Base-by-base conservation (phyloP, 2,329 filamentous ascomycete species). In the Aspergillus unguis region DNA sequence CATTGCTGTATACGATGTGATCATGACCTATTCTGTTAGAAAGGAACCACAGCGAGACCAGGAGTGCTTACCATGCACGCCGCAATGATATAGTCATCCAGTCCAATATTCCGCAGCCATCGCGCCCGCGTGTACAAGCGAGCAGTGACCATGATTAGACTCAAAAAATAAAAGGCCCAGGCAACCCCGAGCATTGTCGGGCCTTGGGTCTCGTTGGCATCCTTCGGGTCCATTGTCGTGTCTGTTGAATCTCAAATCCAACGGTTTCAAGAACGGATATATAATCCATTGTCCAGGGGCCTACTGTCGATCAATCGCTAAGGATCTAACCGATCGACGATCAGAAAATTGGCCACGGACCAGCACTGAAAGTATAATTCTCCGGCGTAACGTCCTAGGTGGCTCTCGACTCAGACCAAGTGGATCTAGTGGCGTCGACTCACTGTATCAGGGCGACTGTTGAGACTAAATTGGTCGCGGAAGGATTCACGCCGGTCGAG, bases 51-150 rank as follows among this genome's bases (percentile, higher is more conserved):
- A 25, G 2, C 7, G 10, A 2, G 8, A 9, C 29, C 11, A 71
- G 43, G 40, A 6, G 11, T 27, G 48, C 36, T 29, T 50, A 71
- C 70, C 57, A 71, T 59, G 1, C 70, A 65, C 2, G 59, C 17
- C 0, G 65, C 52, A 50, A 74, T 74, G 23, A 75, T 50, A 32
- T 65, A 72, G 51, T 75, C 72, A 44, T 76, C 72, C 6, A 65
- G 47, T 1, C 69, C 65, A 10, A 72, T 52, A 29, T 66, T 70
- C 9, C 61, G 62, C 37, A 69, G 55, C 27, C 74, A 60, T 8
- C 52, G 44, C 2, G 48, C 52, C 17, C 72, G 63, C 32, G 69
- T 67, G 29, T 66, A 73, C 6, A 75, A 50, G 5, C 73, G 62
- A 1, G 66, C 64, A 3, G 48, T 35, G 3, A 71, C 68, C 23